Evolutionary conservation across 352 stramenopile genomes (phyloP).

Genomic region (Phytophthora tentaculata): DNA sequence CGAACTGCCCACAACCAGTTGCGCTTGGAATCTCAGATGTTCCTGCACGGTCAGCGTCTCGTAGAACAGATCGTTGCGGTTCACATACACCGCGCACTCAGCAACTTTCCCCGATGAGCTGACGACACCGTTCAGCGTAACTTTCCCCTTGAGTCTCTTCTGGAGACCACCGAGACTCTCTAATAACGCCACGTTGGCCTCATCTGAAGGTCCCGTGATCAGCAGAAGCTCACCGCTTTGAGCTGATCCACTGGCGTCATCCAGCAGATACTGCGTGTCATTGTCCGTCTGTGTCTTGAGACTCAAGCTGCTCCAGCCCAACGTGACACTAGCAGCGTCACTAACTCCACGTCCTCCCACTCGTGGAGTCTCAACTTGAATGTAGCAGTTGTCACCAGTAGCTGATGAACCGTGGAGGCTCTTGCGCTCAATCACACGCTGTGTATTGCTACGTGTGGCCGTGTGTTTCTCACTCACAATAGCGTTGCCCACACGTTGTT

Average conservation of each 20-base stretch:
- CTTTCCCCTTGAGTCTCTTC: conserved; percentile 26
- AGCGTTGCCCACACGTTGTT: conserved; percentile 18
- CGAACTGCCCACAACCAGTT: conserved; percentile 20
- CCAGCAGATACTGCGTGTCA: conserved; percentile 21
- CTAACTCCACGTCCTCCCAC: conserved; percentile 10
- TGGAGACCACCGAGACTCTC: conserved; percentile 33
- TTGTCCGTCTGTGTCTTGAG: conserved; percentile 13
- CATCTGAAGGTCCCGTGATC: conserved; percentile 37
- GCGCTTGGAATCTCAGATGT: conserved; percentile 41
- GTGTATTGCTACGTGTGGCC: conserved; percentile 9
- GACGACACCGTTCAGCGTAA: conserved; percentile 36
- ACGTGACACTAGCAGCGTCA: conserved; percentile 26
- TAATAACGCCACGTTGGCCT: conserved; percentile 35
- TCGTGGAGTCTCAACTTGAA: conserved; percentile 43
- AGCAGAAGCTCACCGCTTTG: conserved; percentile 37
- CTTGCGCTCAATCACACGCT: conserved; percentile 13
- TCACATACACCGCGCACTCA: conserved; percentile 22
- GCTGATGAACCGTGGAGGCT: conserved; percentile 12
- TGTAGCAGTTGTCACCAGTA: conserved; percentile 40
- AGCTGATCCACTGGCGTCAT: conserved; percentile 38
- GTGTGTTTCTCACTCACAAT: conserved; percentile 11
- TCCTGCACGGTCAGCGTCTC: conserved; percentile 47
- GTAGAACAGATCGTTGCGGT: conserved; percentile 37
- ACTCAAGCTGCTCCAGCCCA: conserved; percentile 43
- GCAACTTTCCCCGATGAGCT: conserved; percentile 11